Evolutionary conservation across 768 basidiomycete genomes (phyloP).

Genomic region (Aureoboletus auriporus): DNA sequence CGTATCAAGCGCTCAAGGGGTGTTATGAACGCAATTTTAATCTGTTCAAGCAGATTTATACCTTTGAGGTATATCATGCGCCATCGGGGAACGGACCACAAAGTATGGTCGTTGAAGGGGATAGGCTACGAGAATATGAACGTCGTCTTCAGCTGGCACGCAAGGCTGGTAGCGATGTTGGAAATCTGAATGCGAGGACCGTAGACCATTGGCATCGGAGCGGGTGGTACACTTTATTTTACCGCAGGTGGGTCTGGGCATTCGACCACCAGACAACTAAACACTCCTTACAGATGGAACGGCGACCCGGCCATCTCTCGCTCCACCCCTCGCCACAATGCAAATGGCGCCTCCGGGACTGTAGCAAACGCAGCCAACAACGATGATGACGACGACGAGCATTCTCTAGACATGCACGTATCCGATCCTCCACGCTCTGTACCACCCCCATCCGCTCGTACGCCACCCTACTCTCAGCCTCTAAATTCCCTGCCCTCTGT

Average conservation of each 20-base stretch:
- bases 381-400: slow-evolving; percentile 51
- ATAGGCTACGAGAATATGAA: slow-evolving; percentile 68
- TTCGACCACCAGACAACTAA: not conserved
- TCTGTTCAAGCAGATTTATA: slow-evolving; percentile 77
- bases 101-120: slow-evolving; percentile 48
- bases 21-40: slow-evolving; percentile 86
- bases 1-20: slow-evolving; percentile 79
- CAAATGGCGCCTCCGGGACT: slow-evolving; percentile 23
- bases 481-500: slow-evolving; percentile 9
- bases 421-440: slow-evolving; percentile 28
- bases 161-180: slow-evolving; percentile 64
- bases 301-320: slow-evolving; percentile 60
- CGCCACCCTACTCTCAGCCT: slow-evolving; percentile 22
- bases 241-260: slow-evolving; percentile 45
- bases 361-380: slow-evolving; percentile 33
- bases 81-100: slow-evolving; percentile 36
- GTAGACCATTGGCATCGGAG: slow-evolving; percentile 77
- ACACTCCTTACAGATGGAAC: slow-evolving; percentile 49
- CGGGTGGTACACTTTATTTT: slow-evolving; percentile 76
- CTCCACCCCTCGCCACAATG: slow-evolving; percentile 37
- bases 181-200: slow-evolving; percentile 67
- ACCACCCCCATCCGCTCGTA: slow-evolving; percentile 22
- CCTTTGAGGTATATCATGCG: slow-evolving; percentile 52
- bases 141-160: slow-evolving; percentile 64
- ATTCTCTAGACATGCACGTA: slow-evolving; percentile 37